A percentile compares a stretch with the other conserved stretches of the same genome.
Conservation (phyloP, 2,329 filamentous ascomycete species). For the Colletotrichum horii region DNA sequence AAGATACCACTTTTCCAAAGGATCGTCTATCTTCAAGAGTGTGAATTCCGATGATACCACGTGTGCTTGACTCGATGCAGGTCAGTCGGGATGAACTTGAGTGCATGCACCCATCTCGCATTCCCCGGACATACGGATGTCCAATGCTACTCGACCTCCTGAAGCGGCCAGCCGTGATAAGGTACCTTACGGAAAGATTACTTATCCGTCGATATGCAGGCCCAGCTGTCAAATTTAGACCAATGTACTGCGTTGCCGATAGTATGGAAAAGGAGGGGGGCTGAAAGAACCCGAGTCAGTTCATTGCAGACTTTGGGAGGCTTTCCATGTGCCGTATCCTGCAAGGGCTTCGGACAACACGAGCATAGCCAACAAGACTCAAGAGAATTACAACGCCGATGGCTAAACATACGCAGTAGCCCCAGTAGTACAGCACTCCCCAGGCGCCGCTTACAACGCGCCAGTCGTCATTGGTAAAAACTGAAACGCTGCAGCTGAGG, state of each 20-base stretch:
- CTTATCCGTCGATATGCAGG: neutral
- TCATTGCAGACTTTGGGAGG: neutral
- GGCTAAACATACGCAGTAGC: neutral
- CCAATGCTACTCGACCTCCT: neutral
- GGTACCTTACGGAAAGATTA: neutral
- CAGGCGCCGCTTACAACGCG: neutral
- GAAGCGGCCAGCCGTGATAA: neutral
- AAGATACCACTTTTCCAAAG: conserved; percentile 11
- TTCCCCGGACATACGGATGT: neutral
- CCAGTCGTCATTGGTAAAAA: neutral
- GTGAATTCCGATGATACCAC: neutral
- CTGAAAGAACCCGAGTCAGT: neutral
- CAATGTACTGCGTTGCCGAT: neutral
- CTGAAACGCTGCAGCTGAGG: neutral
- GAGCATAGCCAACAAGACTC: neutral
- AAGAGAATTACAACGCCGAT: neutral
- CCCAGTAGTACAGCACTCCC: neutral
- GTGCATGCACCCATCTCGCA: neutral
- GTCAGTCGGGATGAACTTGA: neutral
- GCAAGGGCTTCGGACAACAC: neutral
- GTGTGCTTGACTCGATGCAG: neutral
- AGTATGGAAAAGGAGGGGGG: neutral
- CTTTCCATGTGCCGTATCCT: neutral
- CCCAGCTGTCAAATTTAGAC: neutral
- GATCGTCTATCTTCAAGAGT: neutral